A percentile compares a stretch with the other conserved stretches of the same genome.
phyloP scores from a whole-genome alignment of 2,329 filamentous ascomycete genomes.

The Nigrospora osmanthi region DNA sequence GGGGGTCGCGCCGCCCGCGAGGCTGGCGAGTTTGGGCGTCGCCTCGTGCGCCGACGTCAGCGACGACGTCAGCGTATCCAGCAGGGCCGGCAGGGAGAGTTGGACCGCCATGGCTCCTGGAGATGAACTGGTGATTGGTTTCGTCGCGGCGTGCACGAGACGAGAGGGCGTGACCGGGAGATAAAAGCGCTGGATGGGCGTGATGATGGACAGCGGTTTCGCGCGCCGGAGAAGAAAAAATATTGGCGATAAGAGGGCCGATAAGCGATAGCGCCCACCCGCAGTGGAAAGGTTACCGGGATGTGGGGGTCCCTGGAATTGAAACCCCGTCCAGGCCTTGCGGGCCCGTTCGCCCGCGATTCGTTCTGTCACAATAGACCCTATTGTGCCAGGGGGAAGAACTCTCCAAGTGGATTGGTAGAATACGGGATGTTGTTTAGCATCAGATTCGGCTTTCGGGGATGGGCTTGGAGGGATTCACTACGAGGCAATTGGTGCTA shows the following conservation, averaged over 20 bases:
- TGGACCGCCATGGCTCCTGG: constrained; percentile 33
- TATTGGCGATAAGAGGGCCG: neutral
- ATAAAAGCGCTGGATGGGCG: neutral
- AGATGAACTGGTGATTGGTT: neutral
- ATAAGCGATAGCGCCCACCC: neutral
- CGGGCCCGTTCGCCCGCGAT: too few relatives aligned
- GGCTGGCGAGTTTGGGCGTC: constrained; percentile 50
- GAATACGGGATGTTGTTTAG: too few relatives aligned
- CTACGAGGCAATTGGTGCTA: too few relatives aligned
- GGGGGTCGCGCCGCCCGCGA: constrained; percentile 57
- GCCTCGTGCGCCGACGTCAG: constrained; percentile 59
- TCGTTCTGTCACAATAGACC: too few relatives aligned
- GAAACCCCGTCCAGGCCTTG: too few relatives aligned
- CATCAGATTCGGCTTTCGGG: too few relatives aligned
- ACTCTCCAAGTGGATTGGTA: too few relatives aligned
- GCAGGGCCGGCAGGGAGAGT: constrained; percentile 38
- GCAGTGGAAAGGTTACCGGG: neutral
- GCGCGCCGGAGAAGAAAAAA: neutral
- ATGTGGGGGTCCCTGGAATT: too few relatives aligned
- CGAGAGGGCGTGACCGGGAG: too few relatives aligned
- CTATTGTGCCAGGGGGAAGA: too few relatives aligned
- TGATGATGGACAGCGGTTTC: neutral
- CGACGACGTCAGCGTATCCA: constrained; percentile 50
- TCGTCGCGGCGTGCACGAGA: too few relatives aligned
- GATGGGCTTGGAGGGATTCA: too few relatives aligned